These are phyloP conservation scores for Citropsis articulata DNA, from an alignment of 345 rosid genomes.

Conservation along the genomic window DNA sequence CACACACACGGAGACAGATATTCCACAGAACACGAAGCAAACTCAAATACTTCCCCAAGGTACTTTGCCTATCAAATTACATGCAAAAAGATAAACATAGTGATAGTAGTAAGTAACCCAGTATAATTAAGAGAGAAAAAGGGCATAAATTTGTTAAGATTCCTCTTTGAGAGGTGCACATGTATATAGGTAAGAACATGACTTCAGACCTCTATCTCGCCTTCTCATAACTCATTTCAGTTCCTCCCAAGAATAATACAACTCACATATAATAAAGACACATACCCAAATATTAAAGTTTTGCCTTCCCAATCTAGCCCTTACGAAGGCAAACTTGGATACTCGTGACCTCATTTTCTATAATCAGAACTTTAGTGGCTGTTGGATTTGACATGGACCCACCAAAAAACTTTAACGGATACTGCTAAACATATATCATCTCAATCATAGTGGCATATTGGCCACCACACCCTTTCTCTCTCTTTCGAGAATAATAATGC, in stretches of 20 bases:
- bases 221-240: too few relatives aligned
- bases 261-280: slow-evolving; percentile 8
- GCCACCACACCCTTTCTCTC: slow-evolving; percentile 34
- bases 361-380: slow-evolving; percentile 22
- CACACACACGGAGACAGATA: too few relatives aligned
- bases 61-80: not conserved
- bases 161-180: slow-evolving; percentile 31
- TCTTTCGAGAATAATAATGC: slow-evolving; percentile 23
- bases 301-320: slow-evolving; percentile 7
- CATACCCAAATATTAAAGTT: slow-evolving; percentile 11
- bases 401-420: slow-evolving; percentile 26
- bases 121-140: not conserved
- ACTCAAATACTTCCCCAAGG: not conserved
- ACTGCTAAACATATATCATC: slow-evolving; percentile 41
- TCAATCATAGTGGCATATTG: slow-evolving; percentile 21
- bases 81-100: too few relatives aligned
- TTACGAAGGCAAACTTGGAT: slow-evolving; percentile 37
- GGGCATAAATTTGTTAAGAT: slow-evolving; percentile 22
- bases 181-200: slow-evolving; percentile 13
- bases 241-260: not conserved
- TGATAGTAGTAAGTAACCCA: not conserved
- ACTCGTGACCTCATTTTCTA: slow-evolving; percentile 30
- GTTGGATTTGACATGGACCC: slow-evolving; percentile 51
- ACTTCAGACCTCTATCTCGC: not conserved
- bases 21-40: not conserved